These are phyloP conservation scores for Trichophyton rubrum DNA, from an alignment of 2,329 filamentous ascomycete genomes.

Conservation along the genomic window DNA sequence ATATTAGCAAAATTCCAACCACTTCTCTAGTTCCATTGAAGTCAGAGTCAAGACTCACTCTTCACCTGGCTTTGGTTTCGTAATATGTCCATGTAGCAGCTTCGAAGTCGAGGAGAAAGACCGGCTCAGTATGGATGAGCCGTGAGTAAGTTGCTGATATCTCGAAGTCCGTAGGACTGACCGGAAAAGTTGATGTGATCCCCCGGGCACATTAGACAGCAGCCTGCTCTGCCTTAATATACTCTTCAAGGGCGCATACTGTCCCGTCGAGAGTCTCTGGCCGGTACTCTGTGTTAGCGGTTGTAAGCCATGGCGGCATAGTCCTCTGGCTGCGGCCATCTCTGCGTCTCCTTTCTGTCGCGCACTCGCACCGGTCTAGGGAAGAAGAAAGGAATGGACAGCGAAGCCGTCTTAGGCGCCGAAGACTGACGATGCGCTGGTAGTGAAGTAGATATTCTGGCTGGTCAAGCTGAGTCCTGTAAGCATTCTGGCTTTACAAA, in stretches of 20 bases:
- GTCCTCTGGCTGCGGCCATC: neutral
- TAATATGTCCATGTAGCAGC: slow-evolving; percentile 62
- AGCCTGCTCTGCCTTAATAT: slow-evolving; percentile 3
- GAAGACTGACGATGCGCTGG: neutral
- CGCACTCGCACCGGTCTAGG: neutral
- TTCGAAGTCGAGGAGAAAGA: slow-evolving; percentile 54
- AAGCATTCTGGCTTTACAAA: neutral
- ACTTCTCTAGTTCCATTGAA: slow-evolving; percentile 4
- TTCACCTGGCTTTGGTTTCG: slow-evolving; percentile 76
- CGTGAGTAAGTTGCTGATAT: neutral
- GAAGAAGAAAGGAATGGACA: neutral
- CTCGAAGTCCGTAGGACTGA: neutral
- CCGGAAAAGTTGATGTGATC: neutral
- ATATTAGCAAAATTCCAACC: neutral
- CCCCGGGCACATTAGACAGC: neutral
- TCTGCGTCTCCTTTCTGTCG: neutral
- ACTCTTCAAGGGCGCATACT: neutral
- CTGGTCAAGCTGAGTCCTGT: neutral
- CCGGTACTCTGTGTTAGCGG: neutral
- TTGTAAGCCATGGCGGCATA: slow-evolving; percentile 1
- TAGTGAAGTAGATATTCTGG: neutral
- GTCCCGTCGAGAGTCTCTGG: neutral
- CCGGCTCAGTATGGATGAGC: slow-evolving; percentile 4
- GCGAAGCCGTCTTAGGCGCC: neutral
- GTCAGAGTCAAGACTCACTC: slow-evolving; percentile 49